These are phyloP conservation scores for Maudiozyma barnettii DNA, from an alignment of 805 yeast species.

Conservation along the genomic window DNA sequence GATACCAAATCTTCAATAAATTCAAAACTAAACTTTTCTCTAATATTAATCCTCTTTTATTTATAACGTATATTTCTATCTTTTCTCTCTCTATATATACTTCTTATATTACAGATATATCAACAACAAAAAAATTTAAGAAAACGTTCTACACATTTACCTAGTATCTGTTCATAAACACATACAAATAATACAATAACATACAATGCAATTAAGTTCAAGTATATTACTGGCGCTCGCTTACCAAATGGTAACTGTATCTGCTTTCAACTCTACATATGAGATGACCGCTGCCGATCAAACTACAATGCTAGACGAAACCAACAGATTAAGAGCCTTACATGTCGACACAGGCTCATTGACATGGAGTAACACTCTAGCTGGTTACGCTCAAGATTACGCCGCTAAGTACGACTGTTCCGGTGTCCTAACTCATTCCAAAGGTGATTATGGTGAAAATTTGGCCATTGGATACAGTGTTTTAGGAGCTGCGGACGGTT, in stretches of 20 bases:
- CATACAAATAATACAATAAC: neutral
- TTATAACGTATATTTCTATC: too few species aligned
- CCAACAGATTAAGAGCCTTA: constrained; percentile 40
- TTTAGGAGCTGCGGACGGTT: constrained; percentile 46
- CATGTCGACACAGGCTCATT: constrained; percentile 26
- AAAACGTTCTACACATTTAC: neutral
- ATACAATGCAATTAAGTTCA: neutral
- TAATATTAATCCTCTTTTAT: too few species aligned
- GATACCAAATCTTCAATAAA: too few species aligned
- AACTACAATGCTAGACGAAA: constrained; percentile 22
- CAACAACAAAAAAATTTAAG: too few species aligned
- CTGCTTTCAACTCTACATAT: constrained; percentile 1
- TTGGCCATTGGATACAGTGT: constrained; percentile 52
- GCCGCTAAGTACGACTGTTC: constrained; percentile 43
- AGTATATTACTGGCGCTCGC: constrained; percentile 1
- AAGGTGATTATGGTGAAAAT: constrained; percentile 56
- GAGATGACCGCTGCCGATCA: constrained; percentile 4
- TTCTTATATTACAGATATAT: too few species aligned
- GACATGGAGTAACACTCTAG: constrained; percentile 40
- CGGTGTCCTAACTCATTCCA: constrained; percentile 53
- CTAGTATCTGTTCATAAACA: neutral
- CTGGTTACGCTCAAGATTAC: constrained; percentile 41
- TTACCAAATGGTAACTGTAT: neutral
- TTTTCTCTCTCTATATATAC: too few species aligned
- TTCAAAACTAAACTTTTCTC: too few species aligned